These are phyloP conservation scores for Prunella vulgaris DNA, from an alignment of 257 asterid species.

Conservation along the genomic window DNA sequence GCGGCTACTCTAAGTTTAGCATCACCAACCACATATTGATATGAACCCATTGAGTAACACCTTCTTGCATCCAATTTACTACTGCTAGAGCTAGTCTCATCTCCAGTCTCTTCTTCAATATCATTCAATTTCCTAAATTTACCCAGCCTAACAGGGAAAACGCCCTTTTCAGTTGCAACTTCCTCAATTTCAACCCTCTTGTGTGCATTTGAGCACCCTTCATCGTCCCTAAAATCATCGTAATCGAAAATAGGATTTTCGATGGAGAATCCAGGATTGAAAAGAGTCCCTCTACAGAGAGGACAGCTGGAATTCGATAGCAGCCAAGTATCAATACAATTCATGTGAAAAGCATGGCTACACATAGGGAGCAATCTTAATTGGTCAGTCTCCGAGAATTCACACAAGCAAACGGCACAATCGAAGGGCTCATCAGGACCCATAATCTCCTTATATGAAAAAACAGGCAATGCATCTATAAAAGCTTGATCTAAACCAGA, in stretches of 20 bases:
- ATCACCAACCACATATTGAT: conserved; percentile 61
- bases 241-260: conserved; percentile 28
- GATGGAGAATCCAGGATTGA: conserved; percentile 20
- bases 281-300: conserved; percentile 41
- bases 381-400: conserved; percentile 34
- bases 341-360: conserved; percentile 50
- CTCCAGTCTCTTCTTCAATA: conserved; percentile 32
- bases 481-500: conserved; percentile 52
- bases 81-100: conserved; percentile 45
- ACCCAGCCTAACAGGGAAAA: conserved; percentile 50
- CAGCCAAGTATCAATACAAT: conserved; percentile 54
- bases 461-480: conserved; percentile 48
- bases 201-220: conserved; percentile 12
- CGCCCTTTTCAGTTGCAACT: conserved; percentile 16
- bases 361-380: conserved; percentile 46
- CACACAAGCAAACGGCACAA: conserved; percentile 55
- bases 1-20: conserved; percentile 51
- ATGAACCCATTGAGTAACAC: conserved; percentile 81
- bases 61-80: conserved; percentile 63
- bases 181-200: conserved; percentile 34
- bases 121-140: conserved; percentile 46
- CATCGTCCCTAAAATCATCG: conserved; percentile 33
- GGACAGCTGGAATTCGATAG: conserved; percentile 48
- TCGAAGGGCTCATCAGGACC: conserved; percentile 46
- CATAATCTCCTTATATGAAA: conserved; percentile 37